Evolutionary conservation across 2,329 filamentous ascomycete species (phyloP).

Genomic region (Diaporthe caulivora): DNA sequence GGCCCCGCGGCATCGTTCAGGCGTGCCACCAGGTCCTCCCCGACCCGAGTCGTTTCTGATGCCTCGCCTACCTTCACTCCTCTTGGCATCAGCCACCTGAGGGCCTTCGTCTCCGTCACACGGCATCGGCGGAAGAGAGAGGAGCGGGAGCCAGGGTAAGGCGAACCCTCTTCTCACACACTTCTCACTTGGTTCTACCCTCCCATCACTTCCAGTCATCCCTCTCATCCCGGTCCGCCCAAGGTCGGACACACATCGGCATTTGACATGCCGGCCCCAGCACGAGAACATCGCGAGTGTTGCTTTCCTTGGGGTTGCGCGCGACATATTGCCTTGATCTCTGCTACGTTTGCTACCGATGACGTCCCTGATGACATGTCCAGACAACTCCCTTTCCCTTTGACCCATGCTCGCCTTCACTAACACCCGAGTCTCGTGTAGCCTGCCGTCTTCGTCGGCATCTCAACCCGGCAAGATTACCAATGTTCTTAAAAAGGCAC

Average conservation of each 20-base stretch:
- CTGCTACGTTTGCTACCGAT: neutral
- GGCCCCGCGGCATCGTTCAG: neutral
- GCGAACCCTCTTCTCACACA: neutral
- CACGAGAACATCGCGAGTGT: neutral
- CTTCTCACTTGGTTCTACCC: neutral
- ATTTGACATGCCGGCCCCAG: neutral
- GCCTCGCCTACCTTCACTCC: neutral
- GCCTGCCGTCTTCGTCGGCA: constrained; percentile 26
- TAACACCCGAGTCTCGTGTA: constrained; percentile 26
- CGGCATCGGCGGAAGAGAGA: constrained; percentile 24
- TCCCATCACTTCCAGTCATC: neutral
- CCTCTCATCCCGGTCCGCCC: constrained; percentile 3
- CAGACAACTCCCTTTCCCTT: neutral
- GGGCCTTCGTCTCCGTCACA: constrained; percentile 36
- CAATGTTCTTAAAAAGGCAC: constrained; percentile 36
- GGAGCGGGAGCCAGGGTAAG: constrained; percentile 38
- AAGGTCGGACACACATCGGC: neutral
- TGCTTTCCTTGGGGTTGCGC: constrained; percentile 1
- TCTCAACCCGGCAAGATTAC: constrained; percentile 32
- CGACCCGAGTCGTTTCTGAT: constrained; percentile 7
- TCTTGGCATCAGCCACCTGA: constrained; percentile 19
- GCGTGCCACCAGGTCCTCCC: neutral
- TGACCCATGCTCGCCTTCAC: neutral
- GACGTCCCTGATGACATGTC: neutral
- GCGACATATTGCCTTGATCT: neutral